A percentile compares a stretch with the other conserved stretches of the same genome.
phyloP scores from a whole-genome alignment of 176 grass and related monocot species.

The Avena atlantica region DNA sequence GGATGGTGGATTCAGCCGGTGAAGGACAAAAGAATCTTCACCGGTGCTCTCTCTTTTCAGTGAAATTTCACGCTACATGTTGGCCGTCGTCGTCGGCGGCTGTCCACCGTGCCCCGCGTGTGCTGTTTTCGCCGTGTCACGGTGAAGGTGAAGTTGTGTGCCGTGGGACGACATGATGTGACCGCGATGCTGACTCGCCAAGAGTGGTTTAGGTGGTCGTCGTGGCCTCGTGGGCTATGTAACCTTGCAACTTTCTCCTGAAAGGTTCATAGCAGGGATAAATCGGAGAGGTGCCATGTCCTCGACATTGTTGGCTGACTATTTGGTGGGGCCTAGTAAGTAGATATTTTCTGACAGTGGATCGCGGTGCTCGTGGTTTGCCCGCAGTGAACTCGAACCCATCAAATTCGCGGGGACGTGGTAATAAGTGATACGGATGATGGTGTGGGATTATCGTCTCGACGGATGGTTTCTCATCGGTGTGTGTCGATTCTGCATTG shows the following conservation, averaged over 20 bases:
- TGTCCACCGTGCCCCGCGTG: neutral
- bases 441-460: too few relatives aligned
- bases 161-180: neutral
- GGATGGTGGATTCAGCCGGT: constrained; percentile 9
- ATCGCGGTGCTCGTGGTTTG: too few relatives aligned
- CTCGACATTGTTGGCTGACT: neutral
- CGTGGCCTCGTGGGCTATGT: too few relatives aligned
- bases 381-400: too few relatives aligned
- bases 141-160: neutral
- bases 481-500: too few relatives aligned
- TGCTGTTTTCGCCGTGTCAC: neutral
- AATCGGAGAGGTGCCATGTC: neutral
- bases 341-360: neutral
- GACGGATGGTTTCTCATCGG: too few relatives aligned
- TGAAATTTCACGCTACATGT: neutral
- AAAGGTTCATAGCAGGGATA: neutral
- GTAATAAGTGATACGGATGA: too few relatives aligned
- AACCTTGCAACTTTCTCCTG: neutral
- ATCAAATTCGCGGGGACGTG: too few relatives aligned
- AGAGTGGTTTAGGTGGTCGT: neutral
- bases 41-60: neutral
- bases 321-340: neutral
- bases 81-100: neutral
- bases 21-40: constrained; percentile 9
- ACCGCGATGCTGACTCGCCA: neutral